phyloP scores from a whole-genome alignment of 2,329 filamentous ascomycete genomes.

The Hymenoscyphus scutula region DNA sequence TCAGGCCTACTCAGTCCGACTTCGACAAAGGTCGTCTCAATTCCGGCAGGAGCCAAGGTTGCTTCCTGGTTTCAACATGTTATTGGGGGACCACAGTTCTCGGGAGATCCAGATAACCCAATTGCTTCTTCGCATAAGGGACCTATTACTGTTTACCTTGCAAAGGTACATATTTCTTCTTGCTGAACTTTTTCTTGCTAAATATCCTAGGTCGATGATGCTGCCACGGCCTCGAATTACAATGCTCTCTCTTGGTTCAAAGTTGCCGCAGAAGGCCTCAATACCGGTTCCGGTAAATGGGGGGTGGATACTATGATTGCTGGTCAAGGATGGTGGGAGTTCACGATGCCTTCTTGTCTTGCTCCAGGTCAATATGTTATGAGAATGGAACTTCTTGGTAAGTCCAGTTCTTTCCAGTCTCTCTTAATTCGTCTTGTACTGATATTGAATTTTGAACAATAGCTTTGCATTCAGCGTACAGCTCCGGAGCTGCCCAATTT shows the following conservation, averaged over 20 bases:
- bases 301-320: slow-evolving; percentile 31
- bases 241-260: slow-evolving; percentile 40
- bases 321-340: slow-evolving; percentile 45
- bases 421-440: no score
- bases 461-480: slow-evolving; percentile 47
- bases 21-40: slow-evolving; percentile 41
- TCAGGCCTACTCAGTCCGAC: slow-evolving; percentile 40
- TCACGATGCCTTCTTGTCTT: slow-evolving; percentile 50
- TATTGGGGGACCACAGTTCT: slow-evolving; percentile 46
- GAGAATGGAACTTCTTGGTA: slow-evolving; percentile 48
- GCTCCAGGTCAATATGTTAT: slow-evolving; percentile 54
- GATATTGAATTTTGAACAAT: not conserved
- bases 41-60: slow-evolving; percentile 48
- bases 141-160: slow-evolving; percentile 44
- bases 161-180: slow-evolving; percentile 38
- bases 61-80: slow-evolving; percentile 50
- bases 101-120: slow-evolving; percentile 47
- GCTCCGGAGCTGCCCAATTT: slow-evolving; percentile 29
- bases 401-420: no score
- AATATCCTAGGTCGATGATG: slow-evolving; percentile 39
- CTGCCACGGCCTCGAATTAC: slow-evolving; percentile 29
- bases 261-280: slow-evolving; percentile 44
- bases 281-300: slow-evolving; percentile 25
- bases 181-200: not conserved
- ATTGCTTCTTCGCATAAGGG: slow-evolving; percentile 48